These are phyloP conservation scores for Lactifluus volemus DNA, from an alignment of 768 basidiomycete genomes.

Conservation along the genomic window DNA sequence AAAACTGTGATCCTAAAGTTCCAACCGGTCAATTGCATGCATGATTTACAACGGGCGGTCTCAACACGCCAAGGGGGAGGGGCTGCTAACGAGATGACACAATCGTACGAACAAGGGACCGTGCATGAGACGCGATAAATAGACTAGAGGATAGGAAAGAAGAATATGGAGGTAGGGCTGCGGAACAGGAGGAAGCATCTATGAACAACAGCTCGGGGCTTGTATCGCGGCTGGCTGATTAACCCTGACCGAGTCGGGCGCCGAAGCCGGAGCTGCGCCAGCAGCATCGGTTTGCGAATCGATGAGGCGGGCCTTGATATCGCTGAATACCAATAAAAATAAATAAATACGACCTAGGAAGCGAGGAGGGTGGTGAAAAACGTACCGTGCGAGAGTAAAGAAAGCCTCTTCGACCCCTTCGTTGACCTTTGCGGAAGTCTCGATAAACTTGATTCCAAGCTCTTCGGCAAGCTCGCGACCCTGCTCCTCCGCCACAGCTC, in stretches of 20 bases:
- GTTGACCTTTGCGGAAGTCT: slow-evolving; percentile 95
- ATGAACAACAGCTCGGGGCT: slow-evolving; percentile 39
- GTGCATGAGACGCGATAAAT: slow-evolving; percentile 3
- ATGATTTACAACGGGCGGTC: slow-evolving; percentile 23
- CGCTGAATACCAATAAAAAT: slow-evolving; percentile 38
- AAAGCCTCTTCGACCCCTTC: slow-evolving; percentile 98
- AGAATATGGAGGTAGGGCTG: background rate
- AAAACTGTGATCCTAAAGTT: background rate
- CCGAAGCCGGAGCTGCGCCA: slow-evolving; percentile 27
- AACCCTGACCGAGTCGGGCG: slow-evolving; percentile 56
- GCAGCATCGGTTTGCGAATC: slow-evolving; percentile 76
- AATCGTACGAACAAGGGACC: background rate
- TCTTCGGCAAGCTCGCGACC: slow-evolving; percentile 89
- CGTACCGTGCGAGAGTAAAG: slow-evolving; percentile 90
- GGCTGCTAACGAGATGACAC: background rate
- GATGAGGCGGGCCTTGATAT: slow-evolving; percentile 95
- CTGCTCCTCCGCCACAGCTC: slow-evolving; percentile 84
- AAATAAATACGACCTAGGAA: background rate
- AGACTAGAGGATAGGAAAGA: background rate
- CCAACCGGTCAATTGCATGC: slow-evolving; percentile 26
- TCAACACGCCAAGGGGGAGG: background rate
- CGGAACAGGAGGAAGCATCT: background rate
- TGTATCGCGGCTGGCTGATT: slow-evolving; percentile 44
- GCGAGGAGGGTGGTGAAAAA: slow-evolving; percentile 6
- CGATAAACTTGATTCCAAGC: slow-evolving; percentile 93